Evolutionary conservation across 2,329 filamentous ascomycete genomes (phyloP).

Genomic region (Paracoccidioides brasiliensis): DNA sequence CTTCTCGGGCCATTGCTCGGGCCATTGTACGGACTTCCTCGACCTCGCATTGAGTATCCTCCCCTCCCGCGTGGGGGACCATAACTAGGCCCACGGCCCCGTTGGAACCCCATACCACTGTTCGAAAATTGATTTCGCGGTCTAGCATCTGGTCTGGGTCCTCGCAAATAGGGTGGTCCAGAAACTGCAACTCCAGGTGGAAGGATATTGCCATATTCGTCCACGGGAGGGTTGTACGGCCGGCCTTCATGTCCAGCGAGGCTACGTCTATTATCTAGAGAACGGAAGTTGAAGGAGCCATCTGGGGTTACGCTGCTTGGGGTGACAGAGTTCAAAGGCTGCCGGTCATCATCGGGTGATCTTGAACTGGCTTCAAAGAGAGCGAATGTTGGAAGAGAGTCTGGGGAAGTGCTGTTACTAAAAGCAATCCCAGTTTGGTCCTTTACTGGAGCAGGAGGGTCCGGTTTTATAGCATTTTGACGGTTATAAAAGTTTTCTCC

Average conservation of each 20-base stretch:
- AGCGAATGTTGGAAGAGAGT: conserved; percentile 36
- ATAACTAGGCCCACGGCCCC: conserved; percentile 32
- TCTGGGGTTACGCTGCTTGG: conserved; percentile 18
- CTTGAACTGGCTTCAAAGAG: conserved; percentile 8
- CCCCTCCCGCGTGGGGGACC: conserved; percentile 43
- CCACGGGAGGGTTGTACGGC: conserved; percentile 21
- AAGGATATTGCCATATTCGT: conserved; percentile 30
- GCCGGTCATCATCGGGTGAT: conserved; percentile 29
- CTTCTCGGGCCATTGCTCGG: conserved; percentile 21
- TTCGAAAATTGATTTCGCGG: conserved; percentile 37
- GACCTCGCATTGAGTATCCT: conserved; percentile 37
- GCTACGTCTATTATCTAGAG: conserved; percentile 15
- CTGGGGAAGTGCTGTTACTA: conserved; percentile 42
- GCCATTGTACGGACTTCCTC: conserved; percentile 27
- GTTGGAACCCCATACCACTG: conserved; percentile 31
- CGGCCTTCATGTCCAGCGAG: conserved; percentile 19
- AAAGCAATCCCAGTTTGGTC: conserved; percentile 44
- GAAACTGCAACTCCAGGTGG: conserved; percentile 18
- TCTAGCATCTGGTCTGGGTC: conserved; percentile 29
- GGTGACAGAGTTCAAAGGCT: conserved; percentile 25
- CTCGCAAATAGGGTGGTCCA: conserved; percentile 23
- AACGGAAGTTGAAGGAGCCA: conserved; percentile 2
- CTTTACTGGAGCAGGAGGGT: conserved; percentile 41
- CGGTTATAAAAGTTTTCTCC: conserved; percentile 81
- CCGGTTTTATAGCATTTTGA: conserved; percentile 35